These are phyloP conservation scores for Penicillium digitatum DNA, from an alignment of 2,329 filamentous ascomycete genomes.

Conservation along the genomic window DNA sequence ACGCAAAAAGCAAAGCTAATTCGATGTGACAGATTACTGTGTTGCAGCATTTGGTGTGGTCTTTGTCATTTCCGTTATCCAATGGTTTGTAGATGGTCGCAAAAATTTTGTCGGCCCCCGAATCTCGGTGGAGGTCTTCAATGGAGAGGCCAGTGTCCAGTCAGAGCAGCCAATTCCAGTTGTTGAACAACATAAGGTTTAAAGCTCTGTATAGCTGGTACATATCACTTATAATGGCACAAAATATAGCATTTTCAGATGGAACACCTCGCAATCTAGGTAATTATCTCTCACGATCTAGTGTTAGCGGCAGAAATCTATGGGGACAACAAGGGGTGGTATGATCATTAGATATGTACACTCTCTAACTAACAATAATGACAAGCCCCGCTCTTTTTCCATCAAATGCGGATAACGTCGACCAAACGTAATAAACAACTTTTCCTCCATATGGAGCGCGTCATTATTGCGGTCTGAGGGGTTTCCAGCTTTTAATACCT, in stretches of 20 bases:
- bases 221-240: neutral
- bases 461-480: too few relatives aligned
- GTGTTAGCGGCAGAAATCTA: too few relatives aligned
- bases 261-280: neutral
- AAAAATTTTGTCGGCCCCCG: slow-evolving; percentile 58
- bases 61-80: slow-evolving; percentile 53
- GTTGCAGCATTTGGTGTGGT: slow-evolving; percentile 57
- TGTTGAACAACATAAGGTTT: slow-evolving; percentile 16
- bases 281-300: neutral
- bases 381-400: too few relatives aligned
- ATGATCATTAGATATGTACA: too few relatives aligned
- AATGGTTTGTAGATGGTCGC: slow-evolving; percentile 59
- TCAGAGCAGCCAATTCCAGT: slow-evolving; percentile 18
- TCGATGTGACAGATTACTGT: slow-evolving; percentile 37
- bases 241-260: neutral
- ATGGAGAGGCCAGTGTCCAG: slow-evolving; percentile 20
- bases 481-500: too few relatives aligned
- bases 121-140: slow-evolving; percentile 40
- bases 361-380: too few relatives aligned
- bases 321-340: neutral
- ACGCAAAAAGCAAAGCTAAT: neutral
- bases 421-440: too few relatives aligned
- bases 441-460: too few relatives aligned
- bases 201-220: neutral
- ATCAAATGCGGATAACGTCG: too few relatives aligned